Conservation (phyloP, 805 yeast genomes). For the Isabelozyma heimii region DNA sequence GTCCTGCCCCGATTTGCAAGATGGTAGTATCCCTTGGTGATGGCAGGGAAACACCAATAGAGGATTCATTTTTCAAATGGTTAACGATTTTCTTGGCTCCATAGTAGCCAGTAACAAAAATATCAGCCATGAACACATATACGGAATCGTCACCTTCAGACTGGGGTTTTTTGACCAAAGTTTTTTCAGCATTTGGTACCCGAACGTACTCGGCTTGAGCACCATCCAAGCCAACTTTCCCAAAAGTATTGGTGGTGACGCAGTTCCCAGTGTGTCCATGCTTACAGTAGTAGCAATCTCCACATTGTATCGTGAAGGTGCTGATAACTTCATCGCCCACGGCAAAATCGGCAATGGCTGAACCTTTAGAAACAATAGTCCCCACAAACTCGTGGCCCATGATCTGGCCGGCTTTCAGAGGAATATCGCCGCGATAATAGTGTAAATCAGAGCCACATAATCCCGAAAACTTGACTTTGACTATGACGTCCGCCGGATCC, state of each 20-base stretch:
- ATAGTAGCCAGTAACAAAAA: slow-evolving; percentile 61
- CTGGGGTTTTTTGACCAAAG: slow-evolving; percentile 44
- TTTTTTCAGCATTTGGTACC: slow-evolving; percentile 55
- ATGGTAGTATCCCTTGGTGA: slow-evolving; percentile 28
- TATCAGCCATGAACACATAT: slow-evolving; percentile 59
- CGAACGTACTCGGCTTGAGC: slow-evolving; percentile 63
- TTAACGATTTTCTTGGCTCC: slow-evolving; percentile 53
- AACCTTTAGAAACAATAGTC: slow-evolving; percentile 38
- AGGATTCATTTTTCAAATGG: slow-evolving; percentile 26
- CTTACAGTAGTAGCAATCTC: slow-evolving; percentile 56
- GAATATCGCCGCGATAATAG: slow-evolving; percentile 51
- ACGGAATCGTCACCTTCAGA: slow-evolving; percentile 36
- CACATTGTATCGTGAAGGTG: slow-evolving; percentile 57
- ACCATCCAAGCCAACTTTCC: slow-evolving; percentile 55
- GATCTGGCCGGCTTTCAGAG: slow-evolving; percentile 30
- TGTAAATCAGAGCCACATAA: slow-evolving; percentile 58
- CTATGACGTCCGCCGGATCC: slow-evolving; percentile 41
- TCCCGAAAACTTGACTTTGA: slow-evolving; percentile 47
- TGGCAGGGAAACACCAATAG: slow-evolving; percentile 15
- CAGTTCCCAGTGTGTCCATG: slow-evolving; percentile 57
- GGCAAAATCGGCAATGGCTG: slow-evolving; percentile 24
- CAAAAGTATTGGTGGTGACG: slow-evolving; percentile 53
- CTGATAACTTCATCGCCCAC: slow-evolving; percentile 48
- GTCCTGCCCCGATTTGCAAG: slow-evolving; percentile 60
- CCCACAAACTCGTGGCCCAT: slow-evolving; percentile 57